Percentiles rank a stretch among this genome's conserved stretches.
phyloP scores from a whole-genome alignment of 1,139 yeast species.

The Citeromyces hawaiiensis region DNA sequence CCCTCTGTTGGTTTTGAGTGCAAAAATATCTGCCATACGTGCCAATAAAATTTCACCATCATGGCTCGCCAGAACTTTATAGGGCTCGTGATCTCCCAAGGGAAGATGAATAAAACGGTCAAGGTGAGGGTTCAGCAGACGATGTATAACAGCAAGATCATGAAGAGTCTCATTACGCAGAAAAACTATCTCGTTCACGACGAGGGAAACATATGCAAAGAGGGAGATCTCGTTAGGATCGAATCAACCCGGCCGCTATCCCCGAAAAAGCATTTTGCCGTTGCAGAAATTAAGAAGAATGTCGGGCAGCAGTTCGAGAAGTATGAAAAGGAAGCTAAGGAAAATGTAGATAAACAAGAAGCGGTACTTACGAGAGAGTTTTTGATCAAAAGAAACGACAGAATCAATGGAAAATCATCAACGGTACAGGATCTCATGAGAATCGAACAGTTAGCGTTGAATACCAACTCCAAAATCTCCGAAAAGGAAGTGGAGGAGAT shows the following conservation, averaged over 20 bases:
- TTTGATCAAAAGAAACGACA: slow-evolving; percentile 27
- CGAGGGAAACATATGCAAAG: slow-evolving; percentile 82
- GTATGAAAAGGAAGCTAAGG: slow-evolving; percentile 64
- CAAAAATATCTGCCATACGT: not conserved
- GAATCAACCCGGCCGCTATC: slow-evolving; percentile 84
- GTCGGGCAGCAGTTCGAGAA: slow-evolving; percentile 86
- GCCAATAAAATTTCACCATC: slow-evolving; percentile 3
- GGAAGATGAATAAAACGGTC: slow-evolving; percentile 91
- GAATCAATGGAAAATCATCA: slow-evolving; percentile 21
- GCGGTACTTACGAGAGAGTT: slow-evolving; percentile 34
- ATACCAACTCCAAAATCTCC: slow-evolving; percentile 20
- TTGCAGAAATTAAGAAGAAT: slow-evolving; percentile 81
- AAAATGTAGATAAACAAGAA: slow-evolving; percentile 51
- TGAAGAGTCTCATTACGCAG: slow-evolving; percentile 65
- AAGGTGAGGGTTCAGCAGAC: slow-evolving; percentile 79
- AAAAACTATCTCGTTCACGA: slow-evolving; percentile 89
- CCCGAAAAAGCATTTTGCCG: slow-evolving; percentile 76
- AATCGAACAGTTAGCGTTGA: slow-evolving; percentile 27
- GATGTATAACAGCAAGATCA: slow-evolving; percentile 53
- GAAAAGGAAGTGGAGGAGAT: slow-evolving; percentile 25
- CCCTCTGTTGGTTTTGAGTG: not conserved
- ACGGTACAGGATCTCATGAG: slow-evolving; percentile 33
- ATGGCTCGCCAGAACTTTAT: slow-evolving; percentile 88
- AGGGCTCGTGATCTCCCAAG: slow-evolving; percentile 91
- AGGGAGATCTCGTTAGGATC: slow-evolving; percentile 91